Evolutionary conservation across 805 yeast species (phyloP).

Genomic region (Nakazawaea populi): DNA sequence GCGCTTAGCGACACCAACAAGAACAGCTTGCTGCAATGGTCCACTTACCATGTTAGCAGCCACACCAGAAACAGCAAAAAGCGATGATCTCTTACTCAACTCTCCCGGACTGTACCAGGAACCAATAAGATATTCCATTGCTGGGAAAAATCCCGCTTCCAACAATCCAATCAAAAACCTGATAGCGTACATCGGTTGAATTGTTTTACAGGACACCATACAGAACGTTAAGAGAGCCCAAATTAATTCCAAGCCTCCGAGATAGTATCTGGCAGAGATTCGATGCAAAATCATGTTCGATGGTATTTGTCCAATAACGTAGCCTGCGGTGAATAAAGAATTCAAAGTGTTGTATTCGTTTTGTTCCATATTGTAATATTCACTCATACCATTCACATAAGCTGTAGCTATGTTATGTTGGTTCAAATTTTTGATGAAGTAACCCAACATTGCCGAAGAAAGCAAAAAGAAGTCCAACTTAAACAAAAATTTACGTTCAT

Average conservation of each 20-base stretch:
- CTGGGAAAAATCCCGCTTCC: conserved; percentile 46
- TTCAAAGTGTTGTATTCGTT: conserved; percentile 39
- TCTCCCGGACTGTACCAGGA: conserved; percentile 29
- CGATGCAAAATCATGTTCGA: conserved; percentile 37
- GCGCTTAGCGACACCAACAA: conserved; percentile 18
- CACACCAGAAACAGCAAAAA: conserved; percentile 28
- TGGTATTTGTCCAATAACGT: conserved; percentile 46
- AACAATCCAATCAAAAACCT: conserved; percentile 36
- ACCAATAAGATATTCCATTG: conserved; percentile 37
- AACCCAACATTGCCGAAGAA: conserved; percentile 41
- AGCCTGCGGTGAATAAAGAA: conserved; percentile 44
- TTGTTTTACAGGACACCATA: conserved; percentile 24
- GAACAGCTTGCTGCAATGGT: conserved; percentile 29
- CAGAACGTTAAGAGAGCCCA: conserved; percentile 39
- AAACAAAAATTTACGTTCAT: conserved; percentile 25
- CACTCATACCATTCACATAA: conserved; percentile 30
- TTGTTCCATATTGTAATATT: conserved; percentile 24
- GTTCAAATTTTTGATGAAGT: conserved; percentile 28
- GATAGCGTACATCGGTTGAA: conserved; percentile 23
- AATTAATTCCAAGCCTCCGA: conserved; percentile 35
- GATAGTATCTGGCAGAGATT: conserved; percentile 34
- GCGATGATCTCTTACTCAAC: conserved; percentile 28
- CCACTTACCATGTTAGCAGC: conserved; percentile 31
- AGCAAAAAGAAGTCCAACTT: conserved; percentile 26
- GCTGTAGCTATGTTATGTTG: conserved; percentile 27